A percentile compares a stretch with the other conserved stretches of the same genome.
These are phyloP conservation scores for Dactylellina haptotyla DNA, from an alignment of 2,329 filamentous ascomycete genomes.

Conservation along the genomic window DNA sequence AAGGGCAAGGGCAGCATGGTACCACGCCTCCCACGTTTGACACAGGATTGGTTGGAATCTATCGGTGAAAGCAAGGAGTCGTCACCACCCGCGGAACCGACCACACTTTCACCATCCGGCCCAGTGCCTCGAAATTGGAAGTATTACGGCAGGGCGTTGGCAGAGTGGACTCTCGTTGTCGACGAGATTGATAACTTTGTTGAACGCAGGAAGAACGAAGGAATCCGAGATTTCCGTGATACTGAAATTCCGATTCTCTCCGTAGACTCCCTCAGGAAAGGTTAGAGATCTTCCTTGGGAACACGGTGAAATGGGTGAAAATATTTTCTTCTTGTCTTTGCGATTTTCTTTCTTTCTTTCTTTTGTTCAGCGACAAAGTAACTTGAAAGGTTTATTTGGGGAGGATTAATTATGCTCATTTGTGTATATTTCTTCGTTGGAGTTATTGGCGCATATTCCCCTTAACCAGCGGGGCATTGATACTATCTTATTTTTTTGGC, in stretches of 20 bases:
- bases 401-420: slow-evolving; percentile 9
- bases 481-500: not conserved
- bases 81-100: slow-evolving; percentile 17
- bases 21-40: slow-evolving; percentile 75
- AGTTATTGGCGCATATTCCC: slow-evolving; percentile 15
- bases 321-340: not conserved
- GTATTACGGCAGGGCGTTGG: slow-evolving; percentile 77
- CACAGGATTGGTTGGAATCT: slow-evolving; percentile 72
- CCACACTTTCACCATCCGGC: slow-evolving; percentile 31
- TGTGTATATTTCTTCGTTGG: slow-evolving; percentile 12
- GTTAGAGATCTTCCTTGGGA: slow-evolving; percentile 7
- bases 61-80: slow-evolving; percentile 27
- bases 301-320: not conserved
- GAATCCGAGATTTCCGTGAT: slow-evolving; percentile 40
- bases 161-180: slow-evolving; percentile 80
- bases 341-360: not conserved
- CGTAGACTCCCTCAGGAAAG: slow-evolving; percentile 48
- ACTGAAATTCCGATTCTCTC: slow-evolving; percentile 51
- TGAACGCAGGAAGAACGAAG: slow-evolving; percentile 76
- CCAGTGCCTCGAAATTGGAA: slow-evolving; percentile 60
- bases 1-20: slow-evolving; percentile 67
- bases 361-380: slow-evolving; percentile 13
- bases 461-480: not conserved
- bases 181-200: slow-evolving; percentile 84
- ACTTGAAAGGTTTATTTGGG: not conserved